Evolutionary conservation across 2,329 filamentous ascomycete genomes (phyloP).

Genomic region (Exophiala bonariae): DNA sequence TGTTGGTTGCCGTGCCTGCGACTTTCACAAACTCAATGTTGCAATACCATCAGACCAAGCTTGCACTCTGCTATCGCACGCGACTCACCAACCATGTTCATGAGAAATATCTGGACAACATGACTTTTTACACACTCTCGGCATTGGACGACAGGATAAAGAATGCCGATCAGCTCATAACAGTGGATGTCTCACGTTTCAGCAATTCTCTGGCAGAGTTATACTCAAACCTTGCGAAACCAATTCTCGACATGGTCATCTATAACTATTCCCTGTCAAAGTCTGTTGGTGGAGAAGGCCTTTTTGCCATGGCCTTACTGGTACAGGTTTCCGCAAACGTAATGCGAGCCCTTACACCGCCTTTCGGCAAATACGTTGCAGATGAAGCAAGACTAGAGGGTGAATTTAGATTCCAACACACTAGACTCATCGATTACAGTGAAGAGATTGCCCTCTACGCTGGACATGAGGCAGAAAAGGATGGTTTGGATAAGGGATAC

Average conservation of each 20-base stretch:
- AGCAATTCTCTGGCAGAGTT: constrained; percentile 92
- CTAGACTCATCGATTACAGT: constrained; percentile 89
- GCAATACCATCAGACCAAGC: constrained; percentile 93
- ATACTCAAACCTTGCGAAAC: constrained; percentile 95
- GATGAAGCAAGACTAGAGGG: constrained; percentile 93
- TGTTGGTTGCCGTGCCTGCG: constrained; percentile 91
- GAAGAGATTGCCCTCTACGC: constrained; percentile 92
- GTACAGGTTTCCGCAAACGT: constrained; percentile 90
- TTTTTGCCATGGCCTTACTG: constrained; percentile 91
- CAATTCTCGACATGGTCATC: constrained; percentile 89
- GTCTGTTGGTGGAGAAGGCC: constrained; percentile 91
- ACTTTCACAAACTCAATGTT: constrained; percentile 99
- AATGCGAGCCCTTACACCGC: constrained; percentile 92
- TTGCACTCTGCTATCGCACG: constrained; percentile 89
- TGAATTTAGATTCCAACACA: constrained; percentile 95
- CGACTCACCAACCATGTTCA: constrained; percentile 93
- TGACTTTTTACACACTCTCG: constrained; percentile 96
- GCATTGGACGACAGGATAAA: constrained; percentile 96
- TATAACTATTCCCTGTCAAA: constrained; percentile 94
- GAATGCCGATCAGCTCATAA: constrained; percentile 96
- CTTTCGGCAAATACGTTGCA: constrained; percentile 95
- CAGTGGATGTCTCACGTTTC: constrained; percentile 94
- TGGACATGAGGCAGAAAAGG: constrained; percentile 91
- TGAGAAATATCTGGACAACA: constrained; percentile 91
- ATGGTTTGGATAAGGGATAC: constrained; percentile 95